Base-by-base conservation (phyloP, 2,329 filamentous ascomycete species). In the Diaporthe longicolla region DNA sequence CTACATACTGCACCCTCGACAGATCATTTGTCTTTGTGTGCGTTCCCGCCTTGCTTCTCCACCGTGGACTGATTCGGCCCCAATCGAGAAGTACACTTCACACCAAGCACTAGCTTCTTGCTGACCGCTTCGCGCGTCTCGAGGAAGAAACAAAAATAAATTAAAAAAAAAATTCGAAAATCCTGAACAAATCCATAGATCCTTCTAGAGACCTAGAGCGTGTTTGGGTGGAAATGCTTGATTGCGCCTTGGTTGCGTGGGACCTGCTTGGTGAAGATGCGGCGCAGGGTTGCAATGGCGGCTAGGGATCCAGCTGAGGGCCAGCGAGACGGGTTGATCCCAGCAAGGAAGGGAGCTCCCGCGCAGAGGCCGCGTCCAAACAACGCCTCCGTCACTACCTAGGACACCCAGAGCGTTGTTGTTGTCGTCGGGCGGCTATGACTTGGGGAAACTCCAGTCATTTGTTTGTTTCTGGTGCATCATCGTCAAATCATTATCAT, bases 231-330 rank as follows among this genome's bases (percentile, higher is more conserved):
- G 40, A 50, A 63, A 50, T 37, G n/a, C 17, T 52, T 54, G 43
- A 63, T 9, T 35, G n/a, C 32, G 17, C 32, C 24, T n/a, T 63
- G 57, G 69, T 43, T 63, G 45, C n/a, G 45, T 63, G 45, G 45
- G 57, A 63, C 68, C 32, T 43, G 29, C 21, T 26, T 21, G 3
- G 29, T 21, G 37, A 37, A 24, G 26, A 37, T 58, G 43, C 21
- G 55, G 57, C 52, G 37, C 58, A 54, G 61, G 73, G 73, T 75
- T 73, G 68, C 73, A 65, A 52, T 73, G 73, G 73, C 73, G 71
- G 73, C 71, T 75, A 75, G 24, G 50, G 24, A 40, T 15, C 45
- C 63, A 66, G 63, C 45, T 37, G 63, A 32, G 17, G 32, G 29
- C 57, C 35, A 71, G 52, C 32, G 19, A 71, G 40, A 55, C 40